A percentile compares a stretch with the other conserved stretches of the same genome.
Conservation (phyloP, 345 rosid species). For the Ricinus communis region DNA sequence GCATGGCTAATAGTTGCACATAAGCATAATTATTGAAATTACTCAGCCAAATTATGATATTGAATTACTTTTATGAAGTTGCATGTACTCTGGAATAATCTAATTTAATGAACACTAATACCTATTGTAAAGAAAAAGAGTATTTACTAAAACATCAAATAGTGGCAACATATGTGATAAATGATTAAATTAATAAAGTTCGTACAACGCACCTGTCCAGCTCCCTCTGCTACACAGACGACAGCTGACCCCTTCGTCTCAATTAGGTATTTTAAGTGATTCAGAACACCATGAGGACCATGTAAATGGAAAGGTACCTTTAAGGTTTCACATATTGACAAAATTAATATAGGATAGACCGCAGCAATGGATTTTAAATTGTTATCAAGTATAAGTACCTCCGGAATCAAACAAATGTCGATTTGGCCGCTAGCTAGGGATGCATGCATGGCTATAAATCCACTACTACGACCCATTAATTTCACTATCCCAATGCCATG, state of each 20-base stretch:
- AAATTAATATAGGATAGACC: constrained; percentile 4
- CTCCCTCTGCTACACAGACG: constrained; percentile 97
- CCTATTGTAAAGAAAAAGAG: not conserved
- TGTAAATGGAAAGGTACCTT: constrained; percentile 83
- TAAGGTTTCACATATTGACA: constrained; percentile 12
- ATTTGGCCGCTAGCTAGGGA: constrained; percentile 97
- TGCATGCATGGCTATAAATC: constrained; percentile 98
- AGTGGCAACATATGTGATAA: not conserved
- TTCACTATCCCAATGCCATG: constrained; percentile 94
- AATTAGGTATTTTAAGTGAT: constrained; percentile 82
- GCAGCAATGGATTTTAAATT: not conserved
- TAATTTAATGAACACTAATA: not conserved
- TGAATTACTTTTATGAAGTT: too few species aligned
- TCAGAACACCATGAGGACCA: constrained; percentile 89
- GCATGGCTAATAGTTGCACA: too few species aligned
- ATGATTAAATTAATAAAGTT: not conserved
- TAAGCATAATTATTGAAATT: too few species aligned
- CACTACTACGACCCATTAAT: constrained; percentile 99
- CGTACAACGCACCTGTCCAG: constrained; percentile 73
- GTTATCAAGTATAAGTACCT: constrained; percentile 46
- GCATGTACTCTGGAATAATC: too few species aligned
- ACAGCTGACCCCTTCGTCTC: constrained; percentile 98
- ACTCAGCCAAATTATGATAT: too few species aligned
- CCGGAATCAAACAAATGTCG: constrained; percentile 95
- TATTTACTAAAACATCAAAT: too few species aligned